Conservation (phyloP, 306 rosid species). For the Rosa multiflora region DNA sequence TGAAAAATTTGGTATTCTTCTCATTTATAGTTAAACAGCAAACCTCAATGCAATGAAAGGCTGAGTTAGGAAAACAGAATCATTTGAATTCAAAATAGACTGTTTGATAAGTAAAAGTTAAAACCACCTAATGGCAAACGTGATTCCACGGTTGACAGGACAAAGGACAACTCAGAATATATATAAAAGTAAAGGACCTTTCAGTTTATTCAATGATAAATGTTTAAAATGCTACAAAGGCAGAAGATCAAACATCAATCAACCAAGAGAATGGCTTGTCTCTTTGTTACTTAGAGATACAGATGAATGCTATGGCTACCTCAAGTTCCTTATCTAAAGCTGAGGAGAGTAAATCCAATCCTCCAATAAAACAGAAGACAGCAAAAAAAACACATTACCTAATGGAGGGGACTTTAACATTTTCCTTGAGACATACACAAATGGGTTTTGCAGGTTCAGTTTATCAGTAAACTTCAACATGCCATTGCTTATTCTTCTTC, state of each 20-base stretch:
- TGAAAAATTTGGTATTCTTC: not conserved
- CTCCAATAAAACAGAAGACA: not conserved
- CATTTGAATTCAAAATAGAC: not conserved
- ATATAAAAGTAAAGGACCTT: not conserved
- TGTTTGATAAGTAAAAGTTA: not conserved
- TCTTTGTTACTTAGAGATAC: constrained; percentile 26
- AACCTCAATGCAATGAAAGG: not conserved
- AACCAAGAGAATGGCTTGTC: constrained; percentile 23
- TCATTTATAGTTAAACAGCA: not conserved
- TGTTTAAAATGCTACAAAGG: not conserved
- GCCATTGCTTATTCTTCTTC: constrained; percentile 99
- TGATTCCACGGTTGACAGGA: not conserved
- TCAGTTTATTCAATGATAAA: not conserved
- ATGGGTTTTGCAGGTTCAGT: constrained; percentile 7
- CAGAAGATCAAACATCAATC: not conserved
- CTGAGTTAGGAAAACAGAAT: not conserved
- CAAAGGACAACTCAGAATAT: not conserved
- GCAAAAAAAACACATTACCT: constrained; percentile 16
- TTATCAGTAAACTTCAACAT: constrained; percentile 89
- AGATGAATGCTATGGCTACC: constrained; percentile 25
- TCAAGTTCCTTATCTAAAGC: constrained; percentile 30
- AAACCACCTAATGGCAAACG: not conserved
- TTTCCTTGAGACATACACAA: constrained; percentile 1
- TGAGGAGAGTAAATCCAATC: constrained; percentile 19
- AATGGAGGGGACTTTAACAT: constrained; percentile 2